These are phyloP conservation scores for Keithomyces neogunnii DNA, from an alignment of 2,329 filamentous ascomycete genomes.

Conservation along the genomic window DNA sequence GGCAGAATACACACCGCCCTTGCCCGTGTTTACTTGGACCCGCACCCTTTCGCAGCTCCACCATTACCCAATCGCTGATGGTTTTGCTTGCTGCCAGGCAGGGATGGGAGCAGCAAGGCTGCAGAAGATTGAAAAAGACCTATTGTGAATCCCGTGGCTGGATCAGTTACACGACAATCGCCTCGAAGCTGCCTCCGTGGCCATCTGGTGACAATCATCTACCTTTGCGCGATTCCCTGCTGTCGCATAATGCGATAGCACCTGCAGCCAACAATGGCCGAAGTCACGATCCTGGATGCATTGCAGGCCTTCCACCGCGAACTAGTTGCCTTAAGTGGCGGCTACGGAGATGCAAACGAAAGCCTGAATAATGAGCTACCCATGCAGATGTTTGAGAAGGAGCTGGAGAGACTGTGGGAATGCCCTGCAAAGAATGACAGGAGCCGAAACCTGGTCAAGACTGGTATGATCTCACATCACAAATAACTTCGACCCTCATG, in stretches of 20 bases:
- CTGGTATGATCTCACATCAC: constrained; percentile 39
- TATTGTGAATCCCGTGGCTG: constrained; percentile 2
- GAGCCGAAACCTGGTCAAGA: constrained; percentile 63
- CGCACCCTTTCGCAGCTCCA: constrained; percentile 14
- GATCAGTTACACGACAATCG: constrained; percentile 11
- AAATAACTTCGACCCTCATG: not conserved
- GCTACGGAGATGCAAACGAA: constrained; percentile 51
- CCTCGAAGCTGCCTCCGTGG: not conserved
- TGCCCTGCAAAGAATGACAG: constrained; percentile 66
- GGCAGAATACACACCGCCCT: constrained; percentile 29
- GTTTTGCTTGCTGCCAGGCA: constrained; percentile 9
- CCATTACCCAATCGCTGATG: constrained; percentile 11
- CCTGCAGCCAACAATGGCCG: constrained; percentile 52
- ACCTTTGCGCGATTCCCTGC: not conserved
- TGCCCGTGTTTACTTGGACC: constrained; percentile 17
- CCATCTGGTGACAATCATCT: not conserved
- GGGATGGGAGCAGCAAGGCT: constrained; percentile 21
- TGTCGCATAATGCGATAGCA: constrained; percentile 37
- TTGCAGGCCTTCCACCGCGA: constrained; percentile 82
- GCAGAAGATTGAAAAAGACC: constrained; percentile 18
- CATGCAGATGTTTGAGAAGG: constrained; percentile 60
- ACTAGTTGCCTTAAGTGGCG: constrained; percentile 67
- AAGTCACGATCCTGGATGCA: constrained; percentile 62
- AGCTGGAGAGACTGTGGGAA: constrained; percentile 65
- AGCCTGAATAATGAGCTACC: constrained; percentile 63